Conservation (phyloP, 495 filamentous ascomycete genomes). For the Cudoniella acicularis region DNA sequence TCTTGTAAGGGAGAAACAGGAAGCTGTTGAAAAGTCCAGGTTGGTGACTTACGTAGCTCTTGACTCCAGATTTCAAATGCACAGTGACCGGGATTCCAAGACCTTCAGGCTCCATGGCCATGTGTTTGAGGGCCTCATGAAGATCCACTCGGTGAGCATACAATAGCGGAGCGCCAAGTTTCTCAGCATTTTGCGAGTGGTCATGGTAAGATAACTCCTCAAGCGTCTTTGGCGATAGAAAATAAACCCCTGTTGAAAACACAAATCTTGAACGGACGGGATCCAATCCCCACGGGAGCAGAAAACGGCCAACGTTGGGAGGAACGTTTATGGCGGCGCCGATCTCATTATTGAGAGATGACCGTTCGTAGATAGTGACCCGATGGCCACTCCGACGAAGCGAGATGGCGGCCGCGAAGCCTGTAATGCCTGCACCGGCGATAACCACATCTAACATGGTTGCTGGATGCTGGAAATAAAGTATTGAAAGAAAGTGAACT, state of each 20-base stretch:
- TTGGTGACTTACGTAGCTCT: slow-evolving; percentile 25
- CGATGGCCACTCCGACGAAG: slow-evolving; percentile 47
- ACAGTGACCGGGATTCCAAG: slow-evolving; percentile 33
- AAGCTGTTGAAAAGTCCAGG: no score
- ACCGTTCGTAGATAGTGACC: slow-evolving; percentile 52
- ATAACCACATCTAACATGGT: slow-evolving; percentile 38
- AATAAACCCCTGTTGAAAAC: slow-evolving; percentile 28
- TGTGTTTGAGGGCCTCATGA: slow-evolving; percentile 40
- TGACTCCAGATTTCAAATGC: slow-evolving; percentile 25
- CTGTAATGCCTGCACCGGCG: slow-evolving; percentile 54
- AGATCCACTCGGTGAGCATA: slow-evolving; percentile 52
- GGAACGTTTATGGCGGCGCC: slow-evolving; percentile 53
- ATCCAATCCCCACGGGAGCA: slow-evolving; percentile 47
- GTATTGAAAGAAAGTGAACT: background rate
- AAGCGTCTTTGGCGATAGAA: slow-evolving; percentile 27
- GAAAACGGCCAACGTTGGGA: slow-evolving; percentile 48
- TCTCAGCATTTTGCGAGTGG: slow-evolving; percentile 29
- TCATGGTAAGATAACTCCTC: slow-evolving; percentile 18
- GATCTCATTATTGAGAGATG: slow-evolving; percentile 45
- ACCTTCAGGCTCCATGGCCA: slow-evolving; percentile 35
- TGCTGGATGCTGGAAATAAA: background rate
- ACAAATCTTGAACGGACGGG: slow-evolving; percentile 30
- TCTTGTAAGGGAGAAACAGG: no score
- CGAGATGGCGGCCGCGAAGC: slow-evolving; percentile 54
- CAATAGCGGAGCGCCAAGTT: slow-evolving; percentile 21